A percentile compares a stretch with the other conserved stretches of the same genome.
Evolutionary conservation across 208 protist species (phyloP).

Genomic region (Acanthamoeba quina): DNA sequence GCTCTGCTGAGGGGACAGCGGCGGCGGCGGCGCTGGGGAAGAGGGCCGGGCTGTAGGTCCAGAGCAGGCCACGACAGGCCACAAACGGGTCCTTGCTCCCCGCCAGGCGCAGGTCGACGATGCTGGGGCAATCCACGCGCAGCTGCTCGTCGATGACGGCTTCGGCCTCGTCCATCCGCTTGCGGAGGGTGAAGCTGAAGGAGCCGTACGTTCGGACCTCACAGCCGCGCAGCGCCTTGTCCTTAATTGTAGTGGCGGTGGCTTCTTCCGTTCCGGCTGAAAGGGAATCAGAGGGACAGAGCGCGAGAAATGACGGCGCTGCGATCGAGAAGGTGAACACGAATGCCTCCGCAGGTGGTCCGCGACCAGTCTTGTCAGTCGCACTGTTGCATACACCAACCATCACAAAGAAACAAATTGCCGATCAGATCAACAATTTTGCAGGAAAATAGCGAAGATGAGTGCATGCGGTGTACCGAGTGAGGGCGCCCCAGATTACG

Average conservation of each 20-base stretch:
- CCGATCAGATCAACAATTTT: not conserved
- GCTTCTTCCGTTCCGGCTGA: not conserved
- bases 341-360: not conserved
- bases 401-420: not conserved
- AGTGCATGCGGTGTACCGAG: not conserved
- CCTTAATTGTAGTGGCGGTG: not conserved
- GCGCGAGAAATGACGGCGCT: not conserved
- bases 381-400: not conserved
- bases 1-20: too few relatives aligned
- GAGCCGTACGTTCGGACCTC: conserved; percentile 20
- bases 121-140: not conserved
- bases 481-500: not conserved
- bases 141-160: conserved; percentile 8
- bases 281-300: not conserved
- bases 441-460: too few relatives aligned
- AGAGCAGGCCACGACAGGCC: conserved; percentile 20
- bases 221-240: not conserved
- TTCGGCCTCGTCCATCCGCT: not conserved
- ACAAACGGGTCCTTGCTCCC: not conserved
- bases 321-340: not conserved
- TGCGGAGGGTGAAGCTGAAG: conserved; percentile 6
- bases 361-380: not conserved
- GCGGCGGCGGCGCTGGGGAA: not conserved
- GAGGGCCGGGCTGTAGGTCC: conserved; percentile 13
- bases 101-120: not conserved